Evolutionary conservation across 2,329 filamentous ascomycete genomes (phyloP), one percentile per base, ranked within the genome.

Genomic region (Diaporthe velutina): DNA sequence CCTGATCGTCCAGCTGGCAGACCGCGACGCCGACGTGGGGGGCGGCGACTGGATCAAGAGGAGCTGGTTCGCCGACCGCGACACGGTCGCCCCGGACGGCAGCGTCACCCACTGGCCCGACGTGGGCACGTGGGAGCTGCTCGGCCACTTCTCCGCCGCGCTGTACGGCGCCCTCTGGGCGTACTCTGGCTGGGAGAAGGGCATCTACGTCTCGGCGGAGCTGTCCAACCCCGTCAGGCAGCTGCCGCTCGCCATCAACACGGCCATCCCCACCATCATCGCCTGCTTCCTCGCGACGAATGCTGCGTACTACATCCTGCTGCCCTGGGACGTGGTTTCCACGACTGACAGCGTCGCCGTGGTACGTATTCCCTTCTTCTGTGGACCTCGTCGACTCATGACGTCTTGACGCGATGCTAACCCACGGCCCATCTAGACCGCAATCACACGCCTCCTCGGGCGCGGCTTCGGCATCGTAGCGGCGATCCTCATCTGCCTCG

Each of bases 111-210:
- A 89, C 52, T 91, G 89, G 89, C 79, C 79, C 0, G 76, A 79
- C 1, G 77, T 92, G 55, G 83, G 85, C 7, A 80, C 84, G 38
- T 93, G 91, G 91, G 89, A 91, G 73, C 84, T 89, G 15, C 86
- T 92, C 35, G 91, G 91, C 0, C 88, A 92, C 77, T 88, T 89
- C 73, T 90, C 89, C 4, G 87, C 90, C 1, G 91, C 91, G 0
- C 83, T 92, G 0, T 92, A 92, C 77, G 91, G 88, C 0, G 90
- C 89, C 0, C 79, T 93, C 0, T 93, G 90, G 91, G 91, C 89
- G 0, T 93, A 92, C 75, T 91, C 89, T 0, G 91, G 91, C 0
- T 93, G 91, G 91, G 91, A 93, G 73, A 92, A 92, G 83, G 89
- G 88, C 4, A 87, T 90, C 68, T 91, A 90, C 77, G 84, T 91